phyloP scores from a whole-genome alignment of 371 early-diverging fungal species.

The Lichtheimia hyalospora region DNA sequence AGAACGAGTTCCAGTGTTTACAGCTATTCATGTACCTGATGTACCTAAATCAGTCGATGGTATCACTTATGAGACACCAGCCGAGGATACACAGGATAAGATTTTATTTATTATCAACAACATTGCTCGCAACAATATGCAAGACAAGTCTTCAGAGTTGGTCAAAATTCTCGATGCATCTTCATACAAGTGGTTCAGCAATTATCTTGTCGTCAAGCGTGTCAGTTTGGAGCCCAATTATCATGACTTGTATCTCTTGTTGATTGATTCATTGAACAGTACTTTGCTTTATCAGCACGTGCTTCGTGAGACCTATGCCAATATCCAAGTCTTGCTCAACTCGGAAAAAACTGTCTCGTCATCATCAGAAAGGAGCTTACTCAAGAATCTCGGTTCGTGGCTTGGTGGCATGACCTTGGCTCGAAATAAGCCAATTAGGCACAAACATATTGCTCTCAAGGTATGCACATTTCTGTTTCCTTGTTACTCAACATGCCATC shows the following conservation, averaged over 20 bases:
- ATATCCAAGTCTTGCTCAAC: conserved; percentile 84
- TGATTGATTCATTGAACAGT: conserved; percentile 73
- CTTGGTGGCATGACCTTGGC: conserved; percentile 95
- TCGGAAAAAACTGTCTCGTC: conserved; percentile 92
- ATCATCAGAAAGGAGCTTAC: conserved; percentile 81
- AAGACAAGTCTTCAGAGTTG: conserved; percentile 81
- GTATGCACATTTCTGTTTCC: conserved; percentile 30
- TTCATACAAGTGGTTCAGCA: conserved; percentile 87
- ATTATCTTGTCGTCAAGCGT: conserved; percentile 91
- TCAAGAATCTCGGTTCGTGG: conserved; percentile 97
- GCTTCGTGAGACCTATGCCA: conserved; percentile 85
- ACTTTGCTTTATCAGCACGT: conserved; percentile 67
- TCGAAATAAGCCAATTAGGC: conserved; percentile 88
- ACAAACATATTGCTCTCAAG: conserved; percentile 92
- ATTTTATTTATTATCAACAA: conserved; percentile 97
- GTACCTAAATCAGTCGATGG: conserved; percentile 22
- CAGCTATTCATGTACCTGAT: conserved; percentile 49
- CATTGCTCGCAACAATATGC: conserved; percentile 84
- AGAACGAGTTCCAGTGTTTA: conserved; percentile 38
- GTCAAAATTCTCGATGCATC: conserved; percentile 64
- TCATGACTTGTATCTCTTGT: conserved; percentile 82
- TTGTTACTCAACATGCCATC: too few species aligned
- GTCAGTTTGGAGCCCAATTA: conserved; percentile 95
- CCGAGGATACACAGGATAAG: conserved; percentile 83
- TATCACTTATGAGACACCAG: conserved; percentile 58